Evolutionary conservation across 2,329 filamentous ascomycete species (phyloP).

Genomic region (Neobulgaria alba): DNA sequence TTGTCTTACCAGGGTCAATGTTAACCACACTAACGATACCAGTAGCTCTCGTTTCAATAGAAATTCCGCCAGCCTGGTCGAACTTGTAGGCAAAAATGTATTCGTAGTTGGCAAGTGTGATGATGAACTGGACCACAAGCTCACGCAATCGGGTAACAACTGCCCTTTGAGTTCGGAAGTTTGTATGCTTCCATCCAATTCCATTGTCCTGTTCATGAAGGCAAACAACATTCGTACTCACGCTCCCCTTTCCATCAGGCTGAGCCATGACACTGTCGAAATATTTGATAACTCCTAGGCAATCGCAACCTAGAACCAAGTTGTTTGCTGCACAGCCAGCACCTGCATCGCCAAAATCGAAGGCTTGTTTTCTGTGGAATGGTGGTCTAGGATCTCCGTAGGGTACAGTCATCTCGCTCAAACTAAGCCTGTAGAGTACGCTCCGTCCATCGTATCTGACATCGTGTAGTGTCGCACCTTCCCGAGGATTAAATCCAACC

Average conservation of each 20-base stretch:
- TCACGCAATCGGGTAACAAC: conserved; percentile 54
- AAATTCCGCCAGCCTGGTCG: conserved; percentile 53
- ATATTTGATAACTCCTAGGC: conserved; percentile 59
- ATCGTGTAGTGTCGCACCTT: conserved; percentile 51
- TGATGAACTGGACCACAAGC: conserved; percentile 58
- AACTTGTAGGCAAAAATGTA: conserved; percentile 60
- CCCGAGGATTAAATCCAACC: conserved; percentile 51
- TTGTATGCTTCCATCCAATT: conserved; percentile 63
- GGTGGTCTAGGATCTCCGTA: conserved; percentile 55
- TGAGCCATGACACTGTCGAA: conserved; percentile 47
- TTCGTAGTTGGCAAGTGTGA: conserved; percentile 63
- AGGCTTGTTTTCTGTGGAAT: conserved; percentile 58
- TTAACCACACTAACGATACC: conserved; percentile 51
- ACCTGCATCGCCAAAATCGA: conserved; percentile 60
- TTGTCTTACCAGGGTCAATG: conserved; percentile 44
- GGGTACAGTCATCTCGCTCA: conserved; percentile 45
- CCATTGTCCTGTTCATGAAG: conserved; percentile 63
- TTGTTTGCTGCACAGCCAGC: conserved; percentile 56
- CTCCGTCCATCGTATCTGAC: conserved; percentile 50
- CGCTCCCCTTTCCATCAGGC: conserved; percentile 43
- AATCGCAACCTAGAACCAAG: conserved; percentile 58
- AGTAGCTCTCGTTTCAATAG: conserved; percentile 54
- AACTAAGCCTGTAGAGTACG: conserved; percentile 47
- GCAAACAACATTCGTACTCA: conserved; percentile 54
- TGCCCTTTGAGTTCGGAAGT: conserved; percentile 54